Evolutionary conservation across 768 basidiomycete species (phyloP), one percentile per base, ranked within the genome.

Genomic region (Boletus huronensis): DNA sequence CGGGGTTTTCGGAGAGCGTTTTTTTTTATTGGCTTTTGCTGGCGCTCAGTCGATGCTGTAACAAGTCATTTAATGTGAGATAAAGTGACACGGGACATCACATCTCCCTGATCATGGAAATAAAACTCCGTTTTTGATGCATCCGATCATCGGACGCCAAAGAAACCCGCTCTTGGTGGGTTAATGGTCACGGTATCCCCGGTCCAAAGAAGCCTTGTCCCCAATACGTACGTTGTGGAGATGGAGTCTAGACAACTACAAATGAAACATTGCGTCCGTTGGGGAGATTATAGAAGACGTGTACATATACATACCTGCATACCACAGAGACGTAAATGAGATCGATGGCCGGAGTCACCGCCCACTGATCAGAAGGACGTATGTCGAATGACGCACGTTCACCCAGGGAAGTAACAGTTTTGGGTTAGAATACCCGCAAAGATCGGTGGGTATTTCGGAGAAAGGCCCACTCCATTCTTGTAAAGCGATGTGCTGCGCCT

Each of bases 171-270:
- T 44, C 52, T 43, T 11, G 43, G 45, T 65, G 51, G 48, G 45
- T 44, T 35, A 45, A 54, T 41, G 32, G 53, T 46, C 49, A 43
- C 51, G 45, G 41, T 52, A 50, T 48, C 23, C 43, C 55, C 61
- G 56, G 53, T 48, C 10, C 23, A 52, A 40, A 55, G 62, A 60
- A 54, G 55, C 32, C n/a, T n/a, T n/a, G 13, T 13, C 19, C 13
- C 25, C 14, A 53, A 41, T 61, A 62, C 65, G 59, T 58, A 64
- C 50, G n/a, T 16, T 56, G 48, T 59, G 59, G 55, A 64, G 55
- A 57, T 55, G 52, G 53, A 47, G 54, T 38, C 53, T 19, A n/a
- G 49, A 31, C 39, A 43, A 47, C 32, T 54, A 48, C 52, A 53
- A 41, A 52, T 58, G 31, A 55, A 50, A 25, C 45, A 52, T 48